Evolutionary conservation across 176 grass and related monocot species (phyloP).

Genomic region (Triticum dicoccoides): DNA sequence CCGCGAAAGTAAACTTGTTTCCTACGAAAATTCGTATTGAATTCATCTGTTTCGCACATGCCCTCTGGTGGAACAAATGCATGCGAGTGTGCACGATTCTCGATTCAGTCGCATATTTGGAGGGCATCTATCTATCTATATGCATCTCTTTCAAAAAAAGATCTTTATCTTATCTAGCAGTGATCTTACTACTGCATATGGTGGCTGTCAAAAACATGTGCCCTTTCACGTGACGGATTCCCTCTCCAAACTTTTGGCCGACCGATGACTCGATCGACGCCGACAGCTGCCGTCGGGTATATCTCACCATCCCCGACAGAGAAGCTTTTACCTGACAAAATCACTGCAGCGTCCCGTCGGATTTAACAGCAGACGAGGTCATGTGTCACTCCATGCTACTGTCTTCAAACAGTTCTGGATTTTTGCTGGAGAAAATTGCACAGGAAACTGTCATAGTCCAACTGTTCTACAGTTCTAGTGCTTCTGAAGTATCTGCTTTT

Average conservation of each 20-base stretch:
- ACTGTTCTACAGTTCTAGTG: not conserved
- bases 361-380: constrained; percentile 17
- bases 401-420: not conserved
- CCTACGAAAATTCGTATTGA: not conserved
- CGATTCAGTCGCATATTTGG: not conserved
- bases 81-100: not conserved
- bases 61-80: not conserved
- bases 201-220: not conserved
- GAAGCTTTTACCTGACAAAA: not conserved
- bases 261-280: not conserved
- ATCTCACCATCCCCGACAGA: not conserved
- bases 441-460: not conserved
- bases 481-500: not conserved
- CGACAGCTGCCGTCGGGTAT: constrained; percentile 5
- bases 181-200: constrained; percentile 7
- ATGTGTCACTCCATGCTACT: not conserved
- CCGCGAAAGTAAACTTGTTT: not conserved
- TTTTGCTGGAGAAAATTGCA: not conserved
- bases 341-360: not conserved
- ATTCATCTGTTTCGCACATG: not conserved
- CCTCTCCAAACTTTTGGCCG: constrained; percentile 9
- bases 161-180: not conserved
- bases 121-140: constrained; percentile 18
- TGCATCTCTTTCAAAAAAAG: not conserved
- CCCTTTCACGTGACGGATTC: constrained; percentile 28